A percentile compares a stretch with the other conserved stretches of the same genome.
phyloP scores from a whole-genome alignment of 148 eudicot species.

The Rheum nobile region DNA sequence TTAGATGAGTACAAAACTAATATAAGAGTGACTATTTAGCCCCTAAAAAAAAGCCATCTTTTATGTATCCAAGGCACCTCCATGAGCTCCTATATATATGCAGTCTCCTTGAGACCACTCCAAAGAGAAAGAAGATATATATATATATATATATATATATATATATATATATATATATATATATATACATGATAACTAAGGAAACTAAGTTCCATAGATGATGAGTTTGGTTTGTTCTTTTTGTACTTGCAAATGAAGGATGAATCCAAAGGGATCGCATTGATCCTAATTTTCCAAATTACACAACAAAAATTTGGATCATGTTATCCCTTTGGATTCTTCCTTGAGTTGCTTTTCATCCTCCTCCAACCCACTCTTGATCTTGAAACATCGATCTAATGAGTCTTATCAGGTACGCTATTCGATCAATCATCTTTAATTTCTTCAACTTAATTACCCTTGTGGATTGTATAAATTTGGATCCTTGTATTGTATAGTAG shows the following conservation, averaged over 20 bases:
- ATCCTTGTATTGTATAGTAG: too few relatives aligned
- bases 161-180: too few relatives aligned
- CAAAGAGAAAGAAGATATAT: neutral
- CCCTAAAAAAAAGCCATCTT: neutral
- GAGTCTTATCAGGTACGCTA: neutral
- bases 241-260: neutral
- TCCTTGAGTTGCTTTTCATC: neutral
- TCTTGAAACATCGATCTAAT: neutral
- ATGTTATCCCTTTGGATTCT: slow-evolving; percentile 7
- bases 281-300: neutral
- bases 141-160: too few relatives aligned
- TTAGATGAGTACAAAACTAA: neutral
- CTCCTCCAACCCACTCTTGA: too few relatives aligned
- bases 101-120: slow-evolving; percentile 4
- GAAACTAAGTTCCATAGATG: neutral
- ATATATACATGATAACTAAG: neutral
- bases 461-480: too few relatives aligned
- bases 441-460: neutral
- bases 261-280: slow-evolving; percentile 10
- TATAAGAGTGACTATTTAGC: neutral
- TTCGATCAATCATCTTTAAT: neutral
- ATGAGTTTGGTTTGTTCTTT: neutral
- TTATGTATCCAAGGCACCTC: neutral
- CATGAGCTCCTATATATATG: too few relatives aligned
- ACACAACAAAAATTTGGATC: slow-evolving; percentile 2